Evolutionary conservation across 306 rosid species (phyloP).

Genomic region (Senna siamea): DNA sequence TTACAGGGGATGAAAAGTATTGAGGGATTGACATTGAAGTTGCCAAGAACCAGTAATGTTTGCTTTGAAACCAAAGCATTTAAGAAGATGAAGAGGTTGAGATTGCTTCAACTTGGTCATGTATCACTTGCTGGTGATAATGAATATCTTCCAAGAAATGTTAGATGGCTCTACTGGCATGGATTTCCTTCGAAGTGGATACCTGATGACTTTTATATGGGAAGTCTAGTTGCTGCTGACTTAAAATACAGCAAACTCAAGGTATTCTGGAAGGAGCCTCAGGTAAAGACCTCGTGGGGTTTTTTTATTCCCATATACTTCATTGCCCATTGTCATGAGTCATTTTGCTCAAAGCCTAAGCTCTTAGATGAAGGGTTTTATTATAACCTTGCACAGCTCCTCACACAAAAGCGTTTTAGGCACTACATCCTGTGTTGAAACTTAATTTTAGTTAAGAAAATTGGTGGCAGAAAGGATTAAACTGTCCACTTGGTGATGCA

Average conservation of each 20-base stretch:
- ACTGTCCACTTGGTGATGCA: too few species aligned
- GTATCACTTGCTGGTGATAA: conserved; percentile 38
- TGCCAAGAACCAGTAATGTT: background rate
- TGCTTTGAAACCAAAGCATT: conserved; percentile 25
- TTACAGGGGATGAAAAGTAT: conserved; percentile 37
- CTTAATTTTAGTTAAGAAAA: too few species aligned
- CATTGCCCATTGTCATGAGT: background rate
- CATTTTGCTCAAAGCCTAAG: too few species aligned
- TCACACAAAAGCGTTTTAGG: too few species aligned
- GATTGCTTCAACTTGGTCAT: conserved; percentile 37
- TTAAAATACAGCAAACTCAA: background rate
- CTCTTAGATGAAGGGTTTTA: too few species aligned
- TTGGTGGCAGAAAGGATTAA: too few species aligned
- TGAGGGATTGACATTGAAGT: conserved; percentile 40
- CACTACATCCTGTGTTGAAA: too few species aligned
- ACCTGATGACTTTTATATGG: background rate
- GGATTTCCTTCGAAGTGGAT: background rate
- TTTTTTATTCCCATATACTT: background rate
- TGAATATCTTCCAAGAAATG: conserved; percentile 18
- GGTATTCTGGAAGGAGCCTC: background rate
- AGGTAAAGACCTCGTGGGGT: background rate
- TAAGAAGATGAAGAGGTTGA: conserved; percentile 41
- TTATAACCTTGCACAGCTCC: too few species aligned
- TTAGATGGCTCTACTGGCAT: conserved; percentile 39
- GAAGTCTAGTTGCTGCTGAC: background rate